phyloP scores from a whole-genome alignment of 495 filamentous ascomycete species.

The Neurospora discreta region DNA sequence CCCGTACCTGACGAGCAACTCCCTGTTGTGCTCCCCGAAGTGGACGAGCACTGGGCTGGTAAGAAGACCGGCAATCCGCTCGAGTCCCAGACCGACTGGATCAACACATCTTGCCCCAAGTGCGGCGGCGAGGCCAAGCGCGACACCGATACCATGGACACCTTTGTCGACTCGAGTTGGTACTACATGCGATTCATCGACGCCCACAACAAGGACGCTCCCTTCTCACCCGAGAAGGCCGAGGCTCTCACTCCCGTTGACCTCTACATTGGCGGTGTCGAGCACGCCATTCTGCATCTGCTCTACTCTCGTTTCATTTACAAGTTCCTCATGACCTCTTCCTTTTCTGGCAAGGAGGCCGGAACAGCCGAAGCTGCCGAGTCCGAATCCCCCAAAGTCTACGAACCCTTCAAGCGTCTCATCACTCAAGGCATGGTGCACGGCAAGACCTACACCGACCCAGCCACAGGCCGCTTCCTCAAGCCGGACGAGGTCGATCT shows the following conservation, averaged over 20 bases:
- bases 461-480: conserved; percentile 62
- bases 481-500: conserved; percentile 67
- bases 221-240: conserved; percentile 47
- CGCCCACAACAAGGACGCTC: conserved; percentile 47
- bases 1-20: conserved; percentile 67
- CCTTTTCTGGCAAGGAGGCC: conserved; percentile 14
- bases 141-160: conserved; percentile 93
- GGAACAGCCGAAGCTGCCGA: conserved; percentile 18
- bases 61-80: conserved; percentile 69
- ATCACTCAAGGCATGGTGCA: conserved; percentile 91
- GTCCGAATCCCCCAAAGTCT: neutral
- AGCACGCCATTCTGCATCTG: conserved; percentile 87
- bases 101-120: conserved; percentile 63
- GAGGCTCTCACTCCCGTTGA: conserved; percentile 58
- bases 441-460: conserved; percentile 71
- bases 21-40: conserved; percentile 63
- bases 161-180: conserved; percentile 90
- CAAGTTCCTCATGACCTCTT: conserved; percentile 61
- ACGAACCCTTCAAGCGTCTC: conserved; percentile 70
- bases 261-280: conserved; percentile 76
- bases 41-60: conserved; percentile 54
- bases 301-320: conserved; percentile 86
- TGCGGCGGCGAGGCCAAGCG: conserved; percentile 60
- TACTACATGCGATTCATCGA: conserved; percentile 77
- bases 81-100: conserved; percentile 59